Evolutionary conservation across 2,329 filamentous ascomycete species (phyloP), one percentile per base, ranked within the genome.

Genomic region (Neospermospora avenae): DNA sequence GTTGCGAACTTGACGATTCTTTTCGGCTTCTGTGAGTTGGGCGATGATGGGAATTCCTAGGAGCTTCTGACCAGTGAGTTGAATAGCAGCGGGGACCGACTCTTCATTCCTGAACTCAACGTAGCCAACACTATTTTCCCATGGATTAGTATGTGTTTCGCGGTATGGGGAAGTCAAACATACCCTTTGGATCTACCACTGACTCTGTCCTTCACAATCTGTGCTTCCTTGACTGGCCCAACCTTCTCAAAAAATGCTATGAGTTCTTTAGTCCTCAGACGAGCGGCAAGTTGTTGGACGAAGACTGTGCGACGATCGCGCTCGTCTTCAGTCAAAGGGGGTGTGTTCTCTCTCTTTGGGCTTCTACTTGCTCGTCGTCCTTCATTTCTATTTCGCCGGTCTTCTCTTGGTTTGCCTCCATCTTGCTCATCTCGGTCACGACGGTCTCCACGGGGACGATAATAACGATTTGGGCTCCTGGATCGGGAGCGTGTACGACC

Each of bases 21-120:
- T 99, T 77, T 99, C 96, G 74, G 95, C 96, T 82, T 99, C 95
- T 71, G 95, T 98, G 75, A 96, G 87, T 78, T 98, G 93, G 58
- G 93, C 96, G 72, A 99, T 99, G 75, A 99, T 96, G 61, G 95
- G 95, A 68, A 99, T 97, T 82, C 92, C 93, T 88, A 96, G 82
- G 77, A 99, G 88, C 79, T 95, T 96, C 81, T 98, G 93, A 78
- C 95, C 95, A 76, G 95, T 99, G 81, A 99, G 92, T 80, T 96
- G 90, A 75, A 99, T 90, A 73, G 96, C 95, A 79, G 90, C 87
- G 72, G 88, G 83, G 70, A 99, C 93, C 69, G 93, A 96, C 71
- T 96, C 91, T 84, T 98, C 93, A 73, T 90, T 86, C 75, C 93
- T 96, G 78, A 99, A 99, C 81, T 99, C 95, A 80, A 99, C 96